Percentiles rank a stretch among this genome's conserved stretches.
Conservation (phyloP, 139 green algal species). For the Ettlia oleoabundans region DNA sequence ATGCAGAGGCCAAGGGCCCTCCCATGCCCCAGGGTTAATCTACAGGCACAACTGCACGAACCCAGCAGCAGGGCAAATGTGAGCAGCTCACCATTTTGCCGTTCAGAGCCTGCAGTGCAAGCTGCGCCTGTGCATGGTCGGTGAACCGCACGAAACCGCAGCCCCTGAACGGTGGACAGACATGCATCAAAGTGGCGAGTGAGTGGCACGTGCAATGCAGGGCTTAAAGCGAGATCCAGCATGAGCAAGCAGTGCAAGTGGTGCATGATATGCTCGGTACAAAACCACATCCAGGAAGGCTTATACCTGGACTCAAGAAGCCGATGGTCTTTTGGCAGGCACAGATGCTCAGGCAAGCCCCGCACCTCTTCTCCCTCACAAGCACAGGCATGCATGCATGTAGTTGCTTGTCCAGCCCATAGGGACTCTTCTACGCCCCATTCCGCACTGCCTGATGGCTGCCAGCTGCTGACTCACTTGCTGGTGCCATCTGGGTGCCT, state of each 20-base stretch:
- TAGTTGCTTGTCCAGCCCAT: neutral
- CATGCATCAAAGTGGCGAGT: too few species aligned
- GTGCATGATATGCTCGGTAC: neutral
- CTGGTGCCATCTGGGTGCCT: conserved; percentile 6
- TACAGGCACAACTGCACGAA: too few species aligned
- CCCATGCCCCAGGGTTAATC: too few species aligned
- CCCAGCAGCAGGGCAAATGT: too few species aligned
- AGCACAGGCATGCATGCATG: neutral
- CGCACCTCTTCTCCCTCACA: neutral
- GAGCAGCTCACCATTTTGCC: neutral
- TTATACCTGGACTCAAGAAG: neutral
- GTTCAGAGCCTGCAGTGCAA: neutral
- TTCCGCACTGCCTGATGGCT: too few species aligned
- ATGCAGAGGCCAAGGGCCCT: neutral
- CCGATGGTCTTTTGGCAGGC: too few species aligned
- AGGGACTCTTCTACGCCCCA: too few species aligned
- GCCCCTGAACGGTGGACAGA: neutral
- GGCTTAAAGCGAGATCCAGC: neutral
- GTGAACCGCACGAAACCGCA: conserved; percentile 3
- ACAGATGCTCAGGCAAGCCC: too few species aligned
- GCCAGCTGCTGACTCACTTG: neutral
- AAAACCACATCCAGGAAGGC: neutral
- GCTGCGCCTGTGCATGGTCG: neutral
- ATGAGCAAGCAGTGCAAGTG: neutral
- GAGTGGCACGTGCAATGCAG: neutral